Evolutionary conservation across 768 basidiomycete genomes (phyloP).

Genomic region (Leucosporidium creatinivorum): DNA sequence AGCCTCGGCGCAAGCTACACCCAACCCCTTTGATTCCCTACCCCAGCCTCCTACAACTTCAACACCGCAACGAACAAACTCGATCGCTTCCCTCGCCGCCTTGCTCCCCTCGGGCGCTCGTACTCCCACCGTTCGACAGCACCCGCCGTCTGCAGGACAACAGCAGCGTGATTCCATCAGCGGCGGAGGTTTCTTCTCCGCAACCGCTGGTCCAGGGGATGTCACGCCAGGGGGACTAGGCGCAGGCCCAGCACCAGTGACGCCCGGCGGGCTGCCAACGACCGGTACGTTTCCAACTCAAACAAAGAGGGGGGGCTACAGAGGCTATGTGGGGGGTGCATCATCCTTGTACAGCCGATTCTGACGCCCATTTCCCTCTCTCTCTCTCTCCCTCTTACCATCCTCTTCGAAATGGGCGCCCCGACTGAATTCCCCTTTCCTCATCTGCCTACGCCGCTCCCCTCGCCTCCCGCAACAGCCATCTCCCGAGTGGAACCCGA

Average conservation of each 20-base stretch:
- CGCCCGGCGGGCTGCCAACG: background rate
- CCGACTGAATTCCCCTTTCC: background rate
- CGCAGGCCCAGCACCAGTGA: background rate
- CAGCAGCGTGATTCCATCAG: too few species aligned
- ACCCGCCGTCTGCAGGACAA: too few species aligned
- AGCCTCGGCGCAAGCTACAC: too few species aligned
- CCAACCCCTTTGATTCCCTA: too few species aligned
- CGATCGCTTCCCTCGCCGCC: too few species aligned
- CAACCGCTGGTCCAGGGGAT: background rate
- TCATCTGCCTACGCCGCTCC: background rate
- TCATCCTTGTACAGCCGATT: background rate
- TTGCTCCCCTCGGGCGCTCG: background rate
- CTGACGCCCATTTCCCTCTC: background rate
- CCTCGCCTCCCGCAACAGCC: constrained; percentile 7
- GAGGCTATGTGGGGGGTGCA: too few species aligned
- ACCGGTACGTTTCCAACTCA: background rate
- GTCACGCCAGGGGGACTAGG: background rate
- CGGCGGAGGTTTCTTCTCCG: background rate
- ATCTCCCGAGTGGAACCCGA: constrained; percentile 28
- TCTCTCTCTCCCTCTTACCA: too few species aligned
- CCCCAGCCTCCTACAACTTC: too few species aligned
- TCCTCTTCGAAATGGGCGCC: background rate
- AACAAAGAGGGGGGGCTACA: too few species aligned
- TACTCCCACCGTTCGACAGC: background rate
- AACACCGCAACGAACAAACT: too few species aligned